Evolutionary conservation across 1,284 basidiomycete genomes (phyloP).

Genomic region (Coniophora puteana): DNA sequence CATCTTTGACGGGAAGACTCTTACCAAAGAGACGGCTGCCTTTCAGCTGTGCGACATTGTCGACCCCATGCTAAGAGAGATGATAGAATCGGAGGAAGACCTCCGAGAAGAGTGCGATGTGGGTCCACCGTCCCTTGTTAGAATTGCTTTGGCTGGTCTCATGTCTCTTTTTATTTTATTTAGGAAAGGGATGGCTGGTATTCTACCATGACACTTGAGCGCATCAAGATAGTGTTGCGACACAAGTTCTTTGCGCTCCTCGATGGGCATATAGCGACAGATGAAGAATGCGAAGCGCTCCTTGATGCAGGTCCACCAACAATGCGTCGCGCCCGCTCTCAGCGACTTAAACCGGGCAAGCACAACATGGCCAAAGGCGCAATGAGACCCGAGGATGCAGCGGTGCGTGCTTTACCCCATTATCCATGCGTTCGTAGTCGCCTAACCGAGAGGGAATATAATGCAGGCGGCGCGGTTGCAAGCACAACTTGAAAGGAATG

Average conservation of each 20-base stretch:
- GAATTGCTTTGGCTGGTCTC: neutral
- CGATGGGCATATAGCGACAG: constrained; percentile 64
- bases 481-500: constrained; percentile 56
- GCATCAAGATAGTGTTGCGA: constrained; percentile 81
- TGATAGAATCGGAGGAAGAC: constrained; percentile 73
- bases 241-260: constrained; percentile 86
- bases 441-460: constrained; percentile 5
- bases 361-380: constrained; percentile 87
- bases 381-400: constrained; percentile 72
- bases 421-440: neutral
- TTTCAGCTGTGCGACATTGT: constrained; percentile 92
- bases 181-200: constrained; percentile 89
- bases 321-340: constrained; percentile 35
- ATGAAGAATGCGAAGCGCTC: constrained; percentile 68
- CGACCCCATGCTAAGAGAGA: constrained; percentile 76
- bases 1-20: constrained; percentile 83
- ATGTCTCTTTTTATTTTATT: neutral
- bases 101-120: constrained; percentile 72
- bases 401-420: constrained; percentile 42
- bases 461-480: constrained; percentile 53
- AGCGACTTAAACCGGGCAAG: constrained; percentile 58
- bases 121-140: constrained; percentile 24
- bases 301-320: constrained; percentile 46
- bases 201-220: constrained; percentile 66
- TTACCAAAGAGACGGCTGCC: constrained; percentile 81